Percentiles rank a stretch among this genome's conserved stretches.
phyloP scores from a whole-genome alignment of 805 yeast genomes.

The Kodamaea neixiangensis region DNA sequence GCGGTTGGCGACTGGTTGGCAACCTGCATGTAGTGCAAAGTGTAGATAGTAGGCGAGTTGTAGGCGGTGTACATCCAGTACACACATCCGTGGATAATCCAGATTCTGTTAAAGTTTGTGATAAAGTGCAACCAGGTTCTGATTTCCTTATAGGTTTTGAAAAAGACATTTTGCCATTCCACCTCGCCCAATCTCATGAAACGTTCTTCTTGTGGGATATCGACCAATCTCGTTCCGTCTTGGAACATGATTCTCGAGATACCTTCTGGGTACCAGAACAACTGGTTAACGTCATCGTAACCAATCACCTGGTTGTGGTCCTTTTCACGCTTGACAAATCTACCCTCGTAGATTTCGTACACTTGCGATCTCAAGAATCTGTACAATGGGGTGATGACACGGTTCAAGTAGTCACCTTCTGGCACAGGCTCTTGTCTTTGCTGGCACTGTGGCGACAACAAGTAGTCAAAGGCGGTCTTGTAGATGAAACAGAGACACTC shows the following conservation, averaged over 20 bases:
- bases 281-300: constrained; percentile 97
- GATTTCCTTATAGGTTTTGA: constrained; percentile 92
- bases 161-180: constrained; percentile 87
- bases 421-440: constrained; percentile 81
- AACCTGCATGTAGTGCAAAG: constrained; percentile 81
- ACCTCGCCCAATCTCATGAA: constrained; percentile 88
- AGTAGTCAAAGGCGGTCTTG: constrained; percentile 92
- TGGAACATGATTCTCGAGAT: constrained; percentile 86
- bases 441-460: constrained; percentile 86
- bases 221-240: constrained; percentile 91
- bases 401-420: constrained; percentile 87
- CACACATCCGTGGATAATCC: constrained; percentile 88
- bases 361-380: constrained; percentile 78
- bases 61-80: constrained; percentile 96
- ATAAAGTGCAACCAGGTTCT: constrained; percentile 97
- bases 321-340: constrained; percentile 80
- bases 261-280: constrained; percentile 99
- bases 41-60: constrained; percentile 89
- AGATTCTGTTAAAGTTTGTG: constrained; percentile 96
- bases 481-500: constrained; percentile 85
- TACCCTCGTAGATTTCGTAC: constrained; percentile 77
- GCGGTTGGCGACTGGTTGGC: constrained; percentile 84
- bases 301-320: constrained; percentile 83
- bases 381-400: constrained; percentile 90
- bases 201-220: constrained; percentile 87